Evolutionary conservation across 1,139 yeast genomes (phyloP).

Genomic region (Taiozyma sp.): DNA sequence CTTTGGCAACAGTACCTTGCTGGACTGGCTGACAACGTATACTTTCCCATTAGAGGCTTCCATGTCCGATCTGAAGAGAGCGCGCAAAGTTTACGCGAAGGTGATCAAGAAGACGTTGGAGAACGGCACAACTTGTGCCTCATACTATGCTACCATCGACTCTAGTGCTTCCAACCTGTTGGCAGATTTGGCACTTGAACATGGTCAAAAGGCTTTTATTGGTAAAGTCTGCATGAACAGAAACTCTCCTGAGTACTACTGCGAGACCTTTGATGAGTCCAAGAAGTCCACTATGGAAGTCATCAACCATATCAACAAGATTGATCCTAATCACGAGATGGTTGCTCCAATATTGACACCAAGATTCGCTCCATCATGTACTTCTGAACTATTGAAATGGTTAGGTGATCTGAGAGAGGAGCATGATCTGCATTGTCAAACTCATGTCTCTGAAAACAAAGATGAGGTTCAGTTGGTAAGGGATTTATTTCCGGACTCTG

Average conservation of each 20-base stretch:
- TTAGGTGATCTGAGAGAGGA: conserved; percentile 49
- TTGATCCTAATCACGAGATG: conserved; percentile 39
- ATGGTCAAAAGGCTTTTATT: conserved; percentile 84
- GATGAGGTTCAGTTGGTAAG: conserved; percentile 75
- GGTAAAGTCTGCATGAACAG: conserved; percentile 94
- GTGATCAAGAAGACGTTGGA: conserved; percentile 63
- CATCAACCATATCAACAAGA: conserved; percentile 46
- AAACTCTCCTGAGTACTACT: conserved; percentile 63
- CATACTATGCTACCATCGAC: conserved; percentile 89
- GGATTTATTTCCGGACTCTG: conserved; percentile 65
- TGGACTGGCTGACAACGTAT: conserved; percentile 84
- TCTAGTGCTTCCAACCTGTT: conserved; percentile 67
- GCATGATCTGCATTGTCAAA: conserved; percentile 67
- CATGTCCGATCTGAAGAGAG: conserved; percentile 45
- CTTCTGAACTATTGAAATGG: conserved; percentile 53
- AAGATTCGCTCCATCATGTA: conserved; percentile 89
- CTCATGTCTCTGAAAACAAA: conserved; percentile 81
- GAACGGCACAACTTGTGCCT: conserved; percentile 88
- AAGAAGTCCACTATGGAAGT: conserved; percentile 53
- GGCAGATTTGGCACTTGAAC: conserved; percentile 61
- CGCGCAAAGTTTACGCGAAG: conserved; percentile 55
- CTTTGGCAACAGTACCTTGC: conserved; percentile 77
- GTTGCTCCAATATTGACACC: conserved; percentile 84
- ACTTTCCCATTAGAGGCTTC: conserved; percentile 86
- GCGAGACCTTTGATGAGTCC: conserved; percentile 59